A percentile compares a stretch with the other conserved stretches of the same genome.
phyloP scores from a whole-genome alignment of 177 flowering plant genomes.

The Vitis hybrid region DNA sequence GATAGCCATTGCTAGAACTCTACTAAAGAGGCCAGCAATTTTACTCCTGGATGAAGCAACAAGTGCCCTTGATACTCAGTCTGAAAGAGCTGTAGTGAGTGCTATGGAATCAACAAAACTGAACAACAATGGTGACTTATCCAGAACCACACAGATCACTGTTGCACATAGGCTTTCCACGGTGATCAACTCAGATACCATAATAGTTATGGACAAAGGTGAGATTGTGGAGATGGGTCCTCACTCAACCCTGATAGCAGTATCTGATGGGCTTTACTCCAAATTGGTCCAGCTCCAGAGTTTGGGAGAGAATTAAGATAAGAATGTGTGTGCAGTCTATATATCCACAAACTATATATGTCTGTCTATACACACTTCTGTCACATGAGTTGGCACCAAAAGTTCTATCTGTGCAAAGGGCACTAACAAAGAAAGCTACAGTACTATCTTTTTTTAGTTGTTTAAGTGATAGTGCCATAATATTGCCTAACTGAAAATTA shows the following conservation, averaged over 20 bases:
- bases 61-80: constrained; percentile 72
- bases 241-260: constrained; percentile 42
- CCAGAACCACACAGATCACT: constrained; percentile 48
- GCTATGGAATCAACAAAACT: constrained; percentile 40
- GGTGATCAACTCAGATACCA: constrained; percentile 50
- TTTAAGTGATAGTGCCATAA: too few relatives aligned
- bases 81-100: constrained; percentile 47
- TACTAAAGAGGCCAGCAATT: constrained; percentile 60
- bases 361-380: too few relatives aligned
- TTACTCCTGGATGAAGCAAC: constrained; percentile 75
- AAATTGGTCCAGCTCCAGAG: constrained; percentile 49
- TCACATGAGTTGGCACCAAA: too few relatives aligned
- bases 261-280: constrained; percentile 50
- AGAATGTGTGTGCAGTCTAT: not conserved
- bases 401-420: too few relatives aligned
- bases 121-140: constrained; percentile 14
- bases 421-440: too few relatives aligned
- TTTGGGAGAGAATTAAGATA: constrained; percentile 12
- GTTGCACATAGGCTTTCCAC: constrained; percentile 78
- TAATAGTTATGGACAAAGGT: constrained; percentile 70
- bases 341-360: too few relatives aligned
- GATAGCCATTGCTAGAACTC: constrained; percentile 68
- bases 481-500: too few relatives aligned
- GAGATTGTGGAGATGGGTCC: constrained; percentile 61
- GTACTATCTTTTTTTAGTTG: too few relatives aligned